These are phyloP conservation scores for Aspergillus sp. DNA, from an alignment of 2,329 filamentous ascomycete species.

Conservation along the genomic window DNA sequence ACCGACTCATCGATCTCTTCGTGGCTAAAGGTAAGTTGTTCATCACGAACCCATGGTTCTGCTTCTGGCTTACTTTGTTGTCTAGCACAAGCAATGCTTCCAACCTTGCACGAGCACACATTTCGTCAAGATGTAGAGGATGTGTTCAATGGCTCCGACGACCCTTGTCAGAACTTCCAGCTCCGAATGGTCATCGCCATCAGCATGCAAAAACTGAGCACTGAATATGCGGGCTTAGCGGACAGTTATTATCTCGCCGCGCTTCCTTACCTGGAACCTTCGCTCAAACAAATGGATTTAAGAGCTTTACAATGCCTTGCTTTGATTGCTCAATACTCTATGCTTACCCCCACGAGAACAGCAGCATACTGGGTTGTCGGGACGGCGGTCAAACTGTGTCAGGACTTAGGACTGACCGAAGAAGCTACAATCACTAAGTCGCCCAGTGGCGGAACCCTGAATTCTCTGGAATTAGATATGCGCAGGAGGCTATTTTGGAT, in stretches of 20 bases:
- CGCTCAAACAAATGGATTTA: slow-evolving; percentile 82
- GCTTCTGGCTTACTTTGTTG: slow-evolving; percentile 14
- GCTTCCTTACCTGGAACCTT: slow-evolving; percentile 74
- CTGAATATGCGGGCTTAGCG: slow-evolving; percentile 84
- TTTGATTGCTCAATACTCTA: slow-evolving; percentile 83
- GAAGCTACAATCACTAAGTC: slow-evolving; percentile 77
- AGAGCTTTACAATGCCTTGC: slow-evolving; percentile 86
- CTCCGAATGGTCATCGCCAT: slow-evolving; percentile 90
- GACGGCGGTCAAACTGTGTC: slow-evolving; percentile 78
- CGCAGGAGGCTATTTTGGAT: slow-evolving; percentile 84
- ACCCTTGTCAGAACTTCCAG: slow-evolving; percentile 83
- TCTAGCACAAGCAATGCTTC: slow-evolving; percentile 80
- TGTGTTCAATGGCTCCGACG: slow-evolving; percentile 70
- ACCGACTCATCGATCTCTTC: slow-evolving; percentile 78
- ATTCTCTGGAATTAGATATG: slow-evolving; percentile 81
- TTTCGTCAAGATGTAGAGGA: slow-evolving; percentile 73
- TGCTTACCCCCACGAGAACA: slow-evolving; percentile 85
- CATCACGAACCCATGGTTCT: not conserved
- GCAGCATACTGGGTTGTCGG: slow-evolving; percentile 93
- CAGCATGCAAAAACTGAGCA: slow-evolving; percentile 85
- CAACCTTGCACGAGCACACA: slow-evolving; percentile 76
- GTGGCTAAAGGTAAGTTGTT: slow-evolving; percentile 66
- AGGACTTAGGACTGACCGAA: slow-evolving; percentile 80
- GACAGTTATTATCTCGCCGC: slow-evolving; percentile 94
- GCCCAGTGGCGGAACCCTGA: slow-evolving; percentile 54